Evolutionary conservation across 202 grass and related monocot species (phyloP).

Genomic region (Setaria italica): DNA sequence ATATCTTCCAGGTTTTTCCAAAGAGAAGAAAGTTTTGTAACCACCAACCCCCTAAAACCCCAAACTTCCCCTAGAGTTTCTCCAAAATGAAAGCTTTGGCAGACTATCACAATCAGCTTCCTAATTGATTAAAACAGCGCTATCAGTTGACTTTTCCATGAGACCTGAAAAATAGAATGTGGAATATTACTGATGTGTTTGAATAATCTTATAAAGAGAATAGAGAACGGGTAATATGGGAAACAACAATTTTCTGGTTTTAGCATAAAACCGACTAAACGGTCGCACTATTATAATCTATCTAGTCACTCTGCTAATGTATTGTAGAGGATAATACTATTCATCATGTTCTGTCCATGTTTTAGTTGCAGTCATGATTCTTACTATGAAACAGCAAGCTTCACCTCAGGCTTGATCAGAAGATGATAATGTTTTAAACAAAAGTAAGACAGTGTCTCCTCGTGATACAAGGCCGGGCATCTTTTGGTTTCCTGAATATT

Average conservation of each 20-base stretch:
- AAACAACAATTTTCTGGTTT: neutral
- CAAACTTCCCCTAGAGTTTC: neutral
- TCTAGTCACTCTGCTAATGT: neutral
- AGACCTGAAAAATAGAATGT: neutral
- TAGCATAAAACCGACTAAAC: neutral
- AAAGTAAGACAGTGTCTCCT: neutral
- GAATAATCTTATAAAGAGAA: neutral
- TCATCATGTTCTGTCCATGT: neutral
- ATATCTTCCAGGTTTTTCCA: neutral
- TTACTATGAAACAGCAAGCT: conserved; percentile 4
- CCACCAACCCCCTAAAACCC: neutral
- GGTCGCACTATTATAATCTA: neutral
- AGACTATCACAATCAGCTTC: neutral
- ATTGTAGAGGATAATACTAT: neutral
- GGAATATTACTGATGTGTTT: neutral
- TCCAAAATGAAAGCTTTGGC: neutral
- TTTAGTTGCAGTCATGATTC: neutral
- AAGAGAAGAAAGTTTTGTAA: neutral
- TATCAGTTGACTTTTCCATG: neutral
- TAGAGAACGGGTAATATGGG: neutral
- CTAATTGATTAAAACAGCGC: neutral
- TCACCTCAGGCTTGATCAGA: neutral
- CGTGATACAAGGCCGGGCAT: neutral
- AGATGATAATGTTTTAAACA: neutral
- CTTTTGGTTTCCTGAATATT: neutral